A percentile compares a stretch with the other conserved stretches of the same genome.
Evolutionary conservation across 208 protist species (phyloP).

Genomic region (Acanthamoeba polyphaga): DNA sequence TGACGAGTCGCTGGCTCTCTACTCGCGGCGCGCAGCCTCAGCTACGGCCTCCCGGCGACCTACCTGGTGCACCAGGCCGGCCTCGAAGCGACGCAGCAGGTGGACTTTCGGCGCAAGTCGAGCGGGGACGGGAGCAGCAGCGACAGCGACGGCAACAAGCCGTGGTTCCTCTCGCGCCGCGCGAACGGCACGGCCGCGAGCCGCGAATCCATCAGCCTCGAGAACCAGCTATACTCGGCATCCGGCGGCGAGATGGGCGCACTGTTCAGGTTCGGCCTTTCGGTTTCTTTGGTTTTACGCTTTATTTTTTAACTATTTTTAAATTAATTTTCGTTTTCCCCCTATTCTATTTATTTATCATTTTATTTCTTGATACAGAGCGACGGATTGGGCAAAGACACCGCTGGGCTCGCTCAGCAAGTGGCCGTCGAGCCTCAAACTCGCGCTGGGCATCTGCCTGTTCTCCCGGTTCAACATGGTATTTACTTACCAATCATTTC

Average conservation of each 20-base stretch:
- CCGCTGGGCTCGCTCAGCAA: not conserved
- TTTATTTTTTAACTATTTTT: too few species aligned
- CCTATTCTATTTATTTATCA: not conserved
- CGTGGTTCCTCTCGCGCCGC: not conserved
- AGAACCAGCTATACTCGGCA: not conserved
- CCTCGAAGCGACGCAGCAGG: too few species aligned
- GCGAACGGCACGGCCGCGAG: too few species aligned
- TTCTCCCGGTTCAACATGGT: conserved; percentile 3
- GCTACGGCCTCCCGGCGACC: too few species aligned
- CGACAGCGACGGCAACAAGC: not conserved
- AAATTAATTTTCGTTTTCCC: too few species aligned
- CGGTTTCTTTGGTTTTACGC: too few species aligned
- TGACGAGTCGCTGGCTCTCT: too few species aligned
- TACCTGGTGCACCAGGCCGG: too few species aligned
- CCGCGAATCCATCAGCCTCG: not conserved
- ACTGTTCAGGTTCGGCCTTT: not conserved
- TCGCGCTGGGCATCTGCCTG: conserved; percentile 13
- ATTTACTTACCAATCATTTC: too few species aligned
- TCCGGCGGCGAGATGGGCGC: not conserved
- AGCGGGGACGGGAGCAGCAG: not conserved
- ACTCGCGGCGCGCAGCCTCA: too few species aligned
- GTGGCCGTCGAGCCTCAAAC: conserved; percentile 2
- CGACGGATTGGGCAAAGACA: conserved; percentile 22
- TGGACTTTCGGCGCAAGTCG: too few species aligned
- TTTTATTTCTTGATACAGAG: not conserved